phyloP scores from a whole-genome alignment of 129 eudicot species.

The Logfia minima region DNA sequence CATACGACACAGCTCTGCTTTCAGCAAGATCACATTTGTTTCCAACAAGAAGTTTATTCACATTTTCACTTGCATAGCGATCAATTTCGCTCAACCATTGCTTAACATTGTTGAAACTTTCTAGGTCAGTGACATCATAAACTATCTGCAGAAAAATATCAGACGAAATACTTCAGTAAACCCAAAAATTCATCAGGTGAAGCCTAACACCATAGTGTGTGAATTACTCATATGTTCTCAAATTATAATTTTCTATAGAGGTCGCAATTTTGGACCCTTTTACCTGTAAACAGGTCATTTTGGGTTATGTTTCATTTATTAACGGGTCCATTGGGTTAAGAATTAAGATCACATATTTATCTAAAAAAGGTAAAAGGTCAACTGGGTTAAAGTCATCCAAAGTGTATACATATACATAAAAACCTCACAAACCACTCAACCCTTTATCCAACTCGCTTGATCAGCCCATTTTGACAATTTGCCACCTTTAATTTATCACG shows the following conservation, averaged over 20 bases:
- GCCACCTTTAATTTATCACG: neutral
- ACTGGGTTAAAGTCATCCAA: neutral
- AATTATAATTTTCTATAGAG: neutral
- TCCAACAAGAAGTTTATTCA: slow-evolving; percentile 51
- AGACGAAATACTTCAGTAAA: slow-evolving; percentile 1
- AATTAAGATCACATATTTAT: neutral
- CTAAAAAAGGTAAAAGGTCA: neutral
- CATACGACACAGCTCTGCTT: slow-evolving; percentile 35
- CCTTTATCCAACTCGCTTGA: neutral
- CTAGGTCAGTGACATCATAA: slow-evolving; percentile 44
- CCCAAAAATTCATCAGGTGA: neutral
- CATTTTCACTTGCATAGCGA: slow-evolving; percentile 50
- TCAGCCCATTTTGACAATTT: neutral
- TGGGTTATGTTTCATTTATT: neutral
- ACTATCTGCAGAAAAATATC: slow-evolving; percentile 32
- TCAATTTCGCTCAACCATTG: slow-evolving; percentile 52
- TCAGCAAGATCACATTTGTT: slow-evolving; percentile 46
- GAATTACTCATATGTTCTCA: neutral
- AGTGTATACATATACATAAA: neutral
- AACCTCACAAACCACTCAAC: neutral
- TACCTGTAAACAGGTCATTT: neutral
- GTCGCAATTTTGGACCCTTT: neutral
- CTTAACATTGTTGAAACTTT: slow-evolving; percentile 44
- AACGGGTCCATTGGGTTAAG: neutral
- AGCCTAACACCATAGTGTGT: neutral